Conservation (phyloP, 179 eudicot species). For the Silene vulgaris region DNA sequence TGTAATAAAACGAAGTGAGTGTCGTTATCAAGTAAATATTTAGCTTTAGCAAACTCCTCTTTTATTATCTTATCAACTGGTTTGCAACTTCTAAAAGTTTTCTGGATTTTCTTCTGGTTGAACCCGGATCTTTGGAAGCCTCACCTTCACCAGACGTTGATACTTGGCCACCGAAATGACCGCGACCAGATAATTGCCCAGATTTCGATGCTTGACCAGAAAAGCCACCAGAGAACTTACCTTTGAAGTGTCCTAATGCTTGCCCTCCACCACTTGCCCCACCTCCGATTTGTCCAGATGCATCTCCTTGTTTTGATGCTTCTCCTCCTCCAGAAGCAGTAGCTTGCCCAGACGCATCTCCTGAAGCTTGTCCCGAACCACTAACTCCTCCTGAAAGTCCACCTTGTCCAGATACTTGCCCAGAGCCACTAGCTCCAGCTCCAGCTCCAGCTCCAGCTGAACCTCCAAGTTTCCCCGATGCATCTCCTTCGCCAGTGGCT, state of each 20-base stretch:
- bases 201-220: constrained; percentile 2
- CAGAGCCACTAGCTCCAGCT: background rate
- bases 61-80: background rate
- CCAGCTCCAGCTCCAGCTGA: background rate
- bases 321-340: background rate
- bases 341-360: background rate
- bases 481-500: background rate
- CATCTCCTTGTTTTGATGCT: background rate
- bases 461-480: background rate
- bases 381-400: background rate
- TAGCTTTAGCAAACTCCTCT: background rate
- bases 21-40: background rate
- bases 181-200: background rate
- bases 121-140: background rate
- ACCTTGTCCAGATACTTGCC: background rate
- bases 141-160: background rate
- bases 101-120: background rate
- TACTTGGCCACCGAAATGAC: background rate
- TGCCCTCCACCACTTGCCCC: background rate
- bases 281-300: background rate
- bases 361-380: constrained; percentile 6
- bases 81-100: background rate
- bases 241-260: background rate
- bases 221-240: background rate
- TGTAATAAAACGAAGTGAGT: background rate